A percentile compares a stretch with the other conserved stretches of the same genome.
Conservation (phyloP, 1,284 basidiomycete genomes). For the Wallemia mellicola region DNA sequence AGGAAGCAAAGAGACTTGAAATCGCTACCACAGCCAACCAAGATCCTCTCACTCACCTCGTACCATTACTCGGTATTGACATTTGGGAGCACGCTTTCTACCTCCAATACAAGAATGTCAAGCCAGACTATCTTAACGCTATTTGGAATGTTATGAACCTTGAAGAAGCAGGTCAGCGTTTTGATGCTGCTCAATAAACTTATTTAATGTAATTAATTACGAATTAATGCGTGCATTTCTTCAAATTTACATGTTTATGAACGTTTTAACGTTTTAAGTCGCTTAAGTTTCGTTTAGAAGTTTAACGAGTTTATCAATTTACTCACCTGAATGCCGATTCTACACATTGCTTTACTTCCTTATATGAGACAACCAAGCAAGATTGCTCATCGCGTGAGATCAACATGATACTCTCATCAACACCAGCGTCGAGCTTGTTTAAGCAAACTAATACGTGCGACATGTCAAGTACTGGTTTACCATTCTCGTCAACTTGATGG, state of each 20-base stretch:
- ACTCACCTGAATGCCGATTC: constrained; percentile 29
- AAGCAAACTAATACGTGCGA: constrained; percentile 37
- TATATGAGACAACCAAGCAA: constrained; percentile 82
- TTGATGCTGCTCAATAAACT: constrained; percentile 17
- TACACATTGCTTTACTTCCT: constrained; percentile 61
- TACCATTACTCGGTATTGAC: constrained; percentile 80
- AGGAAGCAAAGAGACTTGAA: constrained; percentile 42
- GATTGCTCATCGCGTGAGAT: constrained; percentile 80
- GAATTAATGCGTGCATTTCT: neutral
- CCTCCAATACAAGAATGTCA: constrained; percentile 14
- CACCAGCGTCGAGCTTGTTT: constrained; percentile 53
- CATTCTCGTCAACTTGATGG: constrained; percentile 76
- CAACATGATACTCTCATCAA: constrained; percentile 81
- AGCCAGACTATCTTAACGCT: constrained; percentile 59
- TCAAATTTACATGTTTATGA: too few species aligned
- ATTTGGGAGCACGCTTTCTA: constrained; percentile 20
- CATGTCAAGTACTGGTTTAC: constrained; percentile 65
- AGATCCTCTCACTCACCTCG: constrained; percentile 62
- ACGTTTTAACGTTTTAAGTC: neutral
- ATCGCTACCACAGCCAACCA: constrained; percentile 81
- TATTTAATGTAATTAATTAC: neutral
- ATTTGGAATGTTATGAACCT: constrained; percentile 87
- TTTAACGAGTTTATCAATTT: neutral
- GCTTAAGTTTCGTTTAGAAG: neutral
- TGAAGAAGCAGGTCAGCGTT: constrained; percentile 51